Evolutionary conservation across 768 basidiomycete genomes (phyloP).

Genomic region (Phylloporus sp.): DNA sequence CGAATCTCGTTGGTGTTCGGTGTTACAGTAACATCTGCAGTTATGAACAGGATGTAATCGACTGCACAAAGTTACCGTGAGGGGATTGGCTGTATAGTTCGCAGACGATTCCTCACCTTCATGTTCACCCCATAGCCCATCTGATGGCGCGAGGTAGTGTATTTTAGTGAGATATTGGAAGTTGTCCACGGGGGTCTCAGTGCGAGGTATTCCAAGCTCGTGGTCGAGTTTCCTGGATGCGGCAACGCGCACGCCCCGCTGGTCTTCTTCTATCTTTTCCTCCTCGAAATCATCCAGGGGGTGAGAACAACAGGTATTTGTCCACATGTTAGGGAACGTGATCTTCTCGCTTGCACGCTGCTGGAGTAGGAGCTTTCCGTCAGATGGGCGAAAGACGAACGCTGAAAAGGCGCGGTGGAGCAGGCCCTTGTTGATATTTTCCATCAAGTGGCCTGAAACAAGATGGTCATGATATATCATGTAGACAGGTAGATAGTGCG

Average conservation of each 20-base stretch:
- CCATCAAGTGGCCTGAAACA: constrained; percentile 83
- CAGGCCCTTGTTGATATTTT: constrained; percentile 89
- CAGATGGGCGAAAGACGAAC: constrained; percentile 91
- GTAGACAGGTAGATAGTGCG: constrained; percentile 27
- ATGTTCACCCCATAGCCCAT: constrained; percentile 96
- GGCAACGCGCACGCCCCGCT: constrained; percentile 84
- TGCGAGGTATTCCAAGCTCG: constrained; percentile 86
- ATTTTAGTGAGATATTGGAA: constrained; percentile 96
- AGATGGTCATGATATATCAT: not conserved
- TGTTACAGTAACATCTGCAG: constrained; percentile 77
- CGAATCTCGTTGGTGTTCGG: constrained; percentile 90
- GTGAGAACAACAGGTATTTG: constrained; percentile 98
- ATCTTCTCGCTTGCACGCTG: constrained; percentile 98
- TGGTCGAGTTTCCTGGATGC: constrained; percentile 95
- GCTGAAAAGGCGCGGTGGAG: constrained; percentile 98
- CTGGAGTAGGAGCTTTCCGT: constrained; percentile 91
- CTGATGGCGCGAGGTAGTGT: constrained; percentile 93
- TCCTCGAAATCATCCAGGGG: constrained; percentile 89
- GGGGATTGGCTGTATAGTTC: not conserved
- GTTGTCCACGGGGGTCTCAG: constrained; percentile 72
- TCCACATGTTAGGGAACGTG: constrained; percentile 99
- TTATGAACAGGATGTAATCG: constrained; percentile 96
- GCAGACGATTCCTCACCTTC: constrained; percentile 58
- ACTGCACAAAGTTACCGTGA: constrained; percentile 48
- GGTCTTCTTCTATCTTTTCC: constrained; percentile 71